A percentile compares a stretch with the other conserved stretches of the same genome.
Evolutionary conservation across 352 stramenopile species (phyloP).

Genomic region (Phytophthora brassicae): DNA sequence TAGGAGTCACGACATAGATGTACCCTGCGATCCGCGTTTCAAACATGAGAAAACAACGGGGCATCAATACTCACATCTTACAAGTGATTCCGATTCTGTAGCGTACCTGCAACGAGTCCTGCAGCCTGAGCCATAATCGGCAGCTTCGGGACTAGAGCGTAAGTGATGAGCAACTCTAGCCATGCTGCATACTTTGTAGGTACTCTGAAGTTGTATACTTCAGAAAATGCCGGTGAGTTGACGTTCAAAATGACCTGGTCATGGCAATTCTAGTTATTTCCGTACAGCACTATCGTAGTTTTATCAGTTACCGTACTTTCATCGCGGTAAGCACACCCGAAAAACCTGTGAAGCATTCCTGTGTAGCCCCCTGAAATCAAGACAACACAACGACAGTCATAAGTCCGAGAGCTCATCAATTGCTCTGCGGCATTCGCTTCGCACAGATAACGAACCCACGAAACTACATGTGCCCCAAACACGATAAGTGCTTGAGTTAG

Average conservation of each 20-base stretch:
- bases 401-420: neutral
- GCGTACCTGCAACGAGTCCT: conserved; percentile 78
- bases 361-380: conserved; percentile 31
- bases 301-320: conserved; percentile 45
- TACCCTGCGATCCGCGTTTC: conserved; percentile 26
- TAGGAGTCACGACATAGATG: conserved; percentile 34
- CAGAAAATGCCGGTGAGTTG: conserved; percentile 62
- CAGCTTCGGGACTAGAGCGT: conserved; percentile 73
- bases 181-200: conserved; percentile 88
- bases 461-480: conserved; percentile 36
- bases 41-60: conserved; percentile 3
- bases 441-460: conserved; percentile 15
- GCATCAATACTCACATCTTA: neutral
- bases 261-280: conserved; percentile 22
- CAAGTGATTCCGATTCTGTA: neutral
- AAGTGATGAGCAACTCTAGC: conserved; percentile 87
- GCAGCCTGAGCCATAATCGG: conserved; percentile 88
- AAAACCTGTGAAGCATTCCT: conserved; percentile 78
- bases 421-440: no score
- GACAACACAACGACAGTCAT: neutral
- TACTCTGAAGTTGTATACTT: conserved; percentile 70
- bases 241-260: conserved; percentile 81
- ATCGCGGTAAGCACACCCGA: conserved; percentile 78
- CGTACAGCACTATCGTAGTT: neutral
- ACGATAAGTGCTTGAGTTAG: conserved; percentile 70